Percentiles rank a stretch among this genome's conserved stretches.
Conservation (phyloP, 345 rosid species). For the Lumnitzera littorea region DNA sequence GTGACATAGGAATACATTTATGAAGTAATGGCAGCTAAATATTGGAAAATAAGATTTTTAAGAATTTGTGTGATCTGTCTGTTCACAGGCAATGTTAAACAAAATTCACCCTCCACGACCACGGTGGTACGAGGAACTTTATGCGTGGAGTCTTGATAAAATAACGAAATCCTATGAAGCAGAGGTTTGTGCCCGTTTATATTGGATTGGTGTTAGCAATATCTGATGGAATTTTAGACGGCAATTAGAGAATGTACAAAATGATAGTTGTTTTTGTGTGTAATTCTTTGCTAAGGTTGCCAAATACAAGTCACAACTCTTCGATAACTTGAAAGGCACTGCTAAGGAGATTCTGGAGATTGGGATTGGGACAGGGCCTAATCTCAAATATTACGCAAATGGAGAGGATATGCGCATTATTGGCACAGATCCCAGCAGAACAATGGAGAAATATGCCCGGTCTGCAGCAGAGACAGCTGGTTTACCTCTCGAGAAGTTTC, state of each 20-base stretch:
- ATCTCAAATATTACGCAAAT: conserved; percentile 57
- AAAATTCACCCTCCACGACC: conserved; percentile 63
- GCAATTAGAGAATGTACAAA: not conserved
- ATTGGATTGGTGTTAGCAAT: not conserved
- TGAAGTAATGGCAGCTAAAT: not conserved
- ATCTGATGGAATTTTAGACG: not conserved
- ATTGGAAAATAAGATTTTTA: too few species aligned
- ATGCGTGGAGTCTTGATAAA: conserved; percentile 39
- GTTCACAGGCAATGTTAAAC: conserved; percentile 34
- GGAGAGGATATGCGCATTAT: conserved; percentile 40
- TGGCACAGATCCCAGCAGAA: conserved; percentile 68
- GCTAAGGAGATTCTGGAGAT: conserved; percentile 65
- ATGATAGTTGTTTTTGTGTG: not conserved
- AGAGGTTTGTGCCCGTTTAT: conserved; percentile 34
- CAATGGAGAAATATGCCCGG: conserved; percentile 66
- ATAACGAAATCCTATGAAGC: conserved; percentile 53
- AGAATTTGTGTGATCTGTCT: not conserved
- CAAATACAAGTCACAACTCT: conserved; percentile 49
- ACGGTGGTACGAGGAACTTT: conserved; percentile 73
- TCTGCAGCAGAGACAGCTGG: conserved; percentile 63
- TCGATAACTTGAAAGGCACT: conserved; percentile 49
- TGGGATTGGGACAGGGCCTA: conserved; percentile 86
- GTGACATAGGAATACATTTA: not conserved
- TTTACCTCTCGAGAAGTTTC: conserved; percentile 39
- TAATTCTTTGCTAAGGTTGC: conserved; percentile 37